phyloP scores from a whole-genome alignment of 176 grass and related monocot genomes.

The Tuctoria greenei region DNA sequence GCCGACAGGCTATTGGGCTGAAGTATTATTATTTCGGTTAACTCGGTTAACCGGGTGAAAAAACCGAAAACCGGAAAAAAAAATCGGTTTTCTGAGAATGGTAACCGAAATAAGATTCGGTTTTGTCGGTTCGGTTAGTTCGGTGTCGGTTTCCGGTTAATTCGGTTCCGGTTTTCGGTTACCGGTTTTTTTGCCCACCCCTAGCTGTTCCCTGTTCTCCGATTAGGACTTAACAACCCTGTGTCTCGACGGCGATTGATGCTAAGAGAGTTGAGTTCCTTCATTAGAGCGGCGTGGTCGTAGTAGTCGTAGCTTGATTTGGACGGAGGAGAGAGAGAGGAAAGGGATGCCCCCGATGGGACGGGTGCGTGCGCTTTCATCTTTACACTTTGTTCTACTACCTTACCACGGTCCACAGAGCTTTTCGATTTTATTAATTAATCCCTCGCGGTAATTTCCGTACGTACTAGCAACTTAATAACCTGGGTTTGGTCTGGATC shows the following conservation, averaged over 20 bases:
- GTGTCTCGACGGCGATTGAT: conserved; percentile 17
- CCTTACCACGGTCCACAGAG: background rate
- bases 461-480: background rate
- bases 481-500: background rate
- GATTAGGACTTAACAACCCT: conserved; percentile 36
- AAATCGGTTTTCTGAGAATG: too few species aligned
- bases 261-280: background rate
- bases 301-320: conserved; percentile 1
- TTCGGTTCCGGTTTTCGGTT: too few species aligned
- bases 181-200: too few species aligned
- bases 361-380: conserved; percentile 47
- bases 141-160: too few species aligned
- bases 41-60: too few species aligned
- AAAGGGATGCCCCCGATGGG: conserved; percentile 27
- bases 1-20: too few species aligned
- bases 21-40: too few species aligned
- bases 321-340: background rate
- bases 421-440: conserved; percentile 42
- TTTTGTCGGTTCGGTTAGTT: too few species aligned
- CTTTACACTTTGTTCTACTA: conserved; percentile 58
- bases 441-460: background rate
- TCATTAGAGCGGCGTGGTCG: conserved; percentile 7
- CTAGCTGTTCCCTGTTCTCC: conserved; percentile 28
- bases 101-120: too few species aligned
- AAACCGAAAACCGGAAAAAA: too few species aligned